Percentiles rank a stretch among this genome's conserved stretches.
These are phyloP conservation scores for Rhizopogon vinicolor DNA, from an alignment of 768 basidiomycete species.

Conservation along the genomic window DNA sequence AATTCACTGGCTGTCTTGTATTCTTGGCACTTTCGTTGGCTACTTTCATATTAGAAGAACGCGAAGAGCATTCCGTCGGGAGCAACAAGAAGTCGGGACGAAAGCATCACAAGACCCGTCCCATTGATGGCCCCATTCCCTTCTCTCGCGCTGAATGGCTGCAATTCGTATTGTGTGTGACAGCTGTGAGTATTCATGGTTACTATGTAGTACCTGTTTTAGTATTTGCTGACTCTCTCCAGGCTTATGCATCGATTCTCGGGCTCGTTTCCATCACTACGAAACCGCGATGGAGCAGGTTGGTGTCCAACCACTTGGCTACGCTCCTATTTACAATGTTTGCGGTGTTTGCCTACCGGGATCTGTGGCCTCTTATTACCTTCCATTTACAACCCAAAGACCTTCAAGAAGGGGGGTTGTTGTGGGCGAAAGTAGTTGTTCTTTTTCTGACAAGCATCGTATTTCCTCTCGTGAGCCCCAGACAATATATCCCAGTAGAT, in stretches of 20 bases:
- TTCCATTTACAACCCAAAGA: constrained; percentile 50
- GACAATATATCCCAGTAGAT: constrained; percentile 55
- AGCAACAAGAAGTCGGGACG: neutral
- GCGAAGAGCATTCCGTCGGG: neutral
- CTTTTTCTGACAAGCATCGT: constrained; percentile 40
- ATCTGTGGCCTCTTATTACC: constrained; percentile 56
- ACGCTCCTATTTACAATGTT: constrained; percentile 43
- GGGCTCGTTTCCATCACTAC: constrained; percentile 32
- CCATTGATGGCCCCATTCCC: neutral
- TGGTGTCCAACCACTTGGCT: constrained; percentile 37
- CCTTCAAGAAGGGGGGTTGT: constrained; percentile 36
- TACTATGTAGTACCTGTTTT: too few relatives aligned
- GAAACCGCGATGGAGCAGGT: constrained; percentile 24
- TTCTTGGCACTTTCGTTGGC: constrained; percentile 15
- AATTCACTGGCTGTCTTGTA: constrained; percentile 15
- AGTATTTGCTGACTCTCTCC: neutral
- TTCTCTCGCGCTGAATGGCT: neutral
- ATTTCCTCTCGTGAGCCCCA: constrained; percentile 53
- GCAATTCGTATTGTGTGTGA: constrained; percentile 8
- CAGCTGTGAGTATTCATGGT: constrained; percentile 7
- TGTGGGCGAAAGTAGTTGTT: constrained; percentile 50
- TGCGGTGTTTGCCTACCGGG: constrained; percentile 48
- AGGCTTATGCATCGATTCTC: constrained; percentile 40
- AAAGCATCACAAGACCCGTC: neutral
- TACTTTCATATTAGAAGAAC: constrained; percentile 2